Evolutionary conservation across 495 filamentous ascomycete genomes (phyloP).

Genomic region (Margaritispora aquatica): DNA sequence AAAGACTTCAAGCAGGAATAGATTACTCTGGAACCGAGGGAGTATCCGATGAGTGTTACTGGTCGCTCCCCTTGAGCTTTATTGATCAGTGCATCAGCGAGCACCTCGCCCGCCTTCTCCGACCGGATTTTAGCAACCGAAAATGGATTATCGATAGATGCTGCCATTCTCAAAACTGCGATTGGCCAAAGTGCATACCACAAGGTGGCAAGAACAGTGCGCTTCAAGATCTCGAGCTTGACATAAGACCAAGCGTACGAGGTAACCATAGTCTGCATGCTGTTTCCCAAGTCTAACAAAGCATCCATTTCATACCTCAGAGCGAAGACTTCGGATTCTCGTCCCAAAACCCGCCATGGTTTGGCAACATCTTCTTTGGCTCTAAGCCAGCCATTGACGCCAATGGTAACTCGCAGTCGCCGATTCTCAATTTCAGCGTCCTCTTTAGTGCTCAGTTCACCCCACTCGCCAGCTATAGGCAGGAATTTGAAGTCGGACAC

Average conservation of each 20-base stretch:
- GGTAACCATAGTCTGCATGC: conserved; percentile 65
- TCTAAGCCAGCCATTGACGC: conserved; percentile 79
- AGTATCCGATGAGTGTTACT: conserved; percentile 85
- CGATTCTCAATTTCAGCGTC: conserved; percentile 37
- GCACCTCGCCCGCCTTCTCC: conserved; percentile 78
- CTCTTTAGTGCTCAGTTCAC: conserved; percentile 29
- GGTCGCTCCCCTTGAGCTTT: conserved; percentile 84
- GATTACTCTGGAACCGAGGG: conserved; percentile 80
- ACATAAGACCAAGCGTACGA: conserved; percentile 73
- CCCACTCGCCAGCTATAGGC: conserved; percentile 52
- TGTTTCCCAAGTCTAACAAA: conserved; percentile 66
- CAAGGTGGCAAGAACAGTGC: conserved; percentile 62
- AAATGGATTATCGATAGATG: conserved; percentile 88
- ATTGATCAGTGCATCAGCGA: conserved; percentile 84
- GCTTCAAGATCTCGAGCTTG: conserved; percentile 62
- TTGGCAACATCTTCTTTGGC: conserved; percentile 58
- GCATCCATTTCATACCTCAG: conserved; percentile 78
- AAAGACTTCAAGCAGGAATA: conserved; percentile 73
- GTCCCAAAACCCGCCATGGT: conserved; percentile 71
- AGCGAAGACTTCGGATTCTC: conserved; percentile 69
- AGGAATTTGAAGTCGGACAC: conserved; percentile 86
- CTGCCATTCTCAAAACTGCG: conserved; percentile 68
- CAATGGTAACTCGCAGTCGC: conserved; percentile 75
- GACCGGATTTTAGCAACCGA: conserved; percentile 70
- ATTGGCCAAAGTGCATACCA: conserved; percentile 69